Evolutionary conservation across 805 yeast species (phyloP).

Genomic region (Candida nonsorbophila): DNA sequence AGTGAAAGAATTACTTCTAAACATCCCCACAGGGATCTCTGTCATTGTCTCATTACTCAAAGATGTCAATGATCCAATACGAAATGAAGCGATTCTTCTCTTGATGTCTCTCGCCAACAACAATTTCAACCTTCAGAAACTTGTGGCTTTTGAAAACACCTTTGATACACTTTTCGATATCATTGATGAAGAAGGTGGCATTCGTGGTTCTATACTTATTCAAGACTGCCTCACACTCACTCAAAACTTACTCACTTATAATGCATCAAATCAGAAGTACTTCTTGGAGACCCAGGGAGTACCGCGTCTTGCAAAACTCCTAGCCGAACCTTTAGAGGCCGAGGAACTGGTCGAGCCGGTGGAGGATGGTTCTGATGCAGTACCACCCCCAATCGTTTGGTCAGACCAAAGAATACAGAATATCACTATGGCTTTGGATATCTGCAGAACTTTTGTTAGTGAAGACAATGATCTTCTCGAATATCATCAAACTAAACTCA

Average conservation of each 20-base stretch:
- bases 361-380: constrained; percentile 12
- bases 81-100: constrained; percentile 84
- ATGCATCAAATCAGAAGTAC: constrained; percentile 83
- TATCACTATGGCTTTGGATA: constrained; percentile 61
- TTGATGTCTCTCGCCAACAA: constrained; percentile 77
- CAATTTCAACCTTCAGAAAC: constrained; percentile 80
- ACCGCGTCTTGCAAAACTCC: constrained; percentile 54
- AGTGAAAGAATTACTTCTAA: constrained; percentile 68
- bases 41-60: constrained; percentile 54
- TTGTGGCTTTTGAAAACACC: constrained; percentile 91
- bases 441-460: constrained; percentile 62
- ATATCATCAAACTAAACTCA: constrained; percentile 56
- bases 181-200: constrained; percentile 82
- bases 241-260: constrained; percentile 68
- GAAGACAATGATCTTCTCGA: constrained; percentile 66
- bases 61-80: constrained; percentile 64
- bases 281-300: constrained; percentile 84
- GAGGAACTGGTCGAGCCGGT: constrained; percentile 5
- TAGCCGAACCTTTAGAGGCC: constrained; percentile 48
- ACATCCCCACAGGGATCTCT: constrained; percentile 76
- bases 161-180: constrained; percentile 79
- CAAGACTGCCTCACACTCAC: constrained; percentile 82
- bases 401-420: constrained; percentile 70
- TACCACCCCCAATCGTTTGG: constrained; percentile 53
- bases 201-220: constrained; percentile 83